Base-by-base conservation (phyloP, 2,329 filamentous ascomycete species). In the Penicillium sp. region DNA sequence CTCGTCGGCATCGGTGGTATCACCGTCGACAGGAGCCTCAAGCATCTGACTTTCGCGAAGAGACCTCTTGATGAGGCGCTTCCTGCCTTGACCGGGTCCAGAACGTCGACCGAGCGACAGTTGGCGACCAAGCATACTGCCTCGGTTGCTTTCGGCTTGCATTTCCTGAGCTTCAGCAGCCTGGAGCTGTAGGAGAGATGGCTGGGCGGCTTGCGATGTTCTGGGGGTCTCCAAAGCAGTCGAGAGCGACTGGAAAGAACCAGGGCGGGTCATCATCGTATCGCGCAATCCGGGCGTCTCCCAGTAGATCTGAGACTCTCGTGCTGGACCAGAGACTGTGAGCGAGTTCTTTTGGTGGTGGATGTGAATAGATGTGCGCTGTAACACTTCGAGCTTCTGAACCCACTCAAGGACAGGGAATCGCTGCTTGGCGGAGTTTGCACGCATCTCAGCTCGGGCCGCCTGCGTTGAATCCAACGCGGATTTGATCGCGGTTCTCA, bases 361-460 rank as follows among this genome's bases (percentile, higher is more conserved):
- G 22, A 85, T 77, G 48, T 80, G 79, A 64, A 88, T 87, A 0
- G 84, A 78, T 9, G 80, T 83, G 13, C 73, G 73, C 62, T 88
- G 85, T 18, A 88, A 76, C 36, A 81, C 83, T 57, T 86, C 84
- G 8, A 88, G 72, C 56, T 85, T 83, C 62, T 86, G 81, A 48
- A 86, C 78, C 85, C 85, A 88, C 63, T 87, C 83, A 3, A 81
- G 82, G 13, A 88, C 84, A 13, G 85, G 85, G 72, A 88, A 88
- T 29, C 85, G 79, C 64, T 88, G 85, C 61, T 84, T 83, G 4
- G 83, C 83, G 18, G 83, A 85, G 53, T 83, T 78, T 39, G 85
- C 85, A 66, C 85, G 79, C 85, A 88, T 88, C 63, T 81, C 76
- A 1, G 82, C 81, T 50, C 85, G 75, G 24, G 80, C 80, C 36